Conservation (phyloP, 495 filamentous ascomycete species). For the Trypethelium eluteriae region DNA sequence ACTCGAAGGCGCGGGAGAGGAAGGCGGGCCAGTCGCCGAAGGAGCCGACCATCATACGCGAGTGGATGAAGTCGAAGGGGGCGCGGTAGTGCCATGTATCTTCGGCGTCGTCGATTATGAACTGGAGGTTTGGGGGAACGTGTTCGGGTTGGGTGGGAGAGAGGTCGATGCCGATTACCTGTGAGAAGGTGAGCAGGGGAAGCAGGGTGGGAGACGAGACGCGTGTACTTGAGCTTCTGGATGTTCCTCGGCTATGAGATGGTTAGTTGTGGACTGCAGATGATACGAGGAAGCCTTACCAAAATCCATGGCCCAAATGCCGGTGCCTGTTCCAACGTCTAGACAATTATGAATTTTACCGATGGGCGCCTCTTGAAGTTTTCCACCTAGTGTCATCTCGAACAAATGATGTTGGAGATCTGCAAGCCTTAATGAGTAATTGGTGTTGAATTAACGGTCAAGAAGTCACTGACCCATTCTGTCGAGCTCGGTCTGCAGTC, state of each 20-base stretch:
- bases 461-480: constrained; percentile 20
- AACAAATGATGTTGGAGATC: constrained; percentile 61
- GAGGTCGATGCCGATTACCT: constrained; percentile 44
- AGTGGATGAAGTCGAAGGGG: constrained; percentile 50
- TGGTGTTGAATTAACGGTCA: neutral
- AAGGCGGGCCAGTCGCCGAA: constrained; percentile 45
- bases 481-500: constrained; percentile 32
- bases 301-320: constrained; percentile 37
- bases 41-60: constrained; percentile 43
- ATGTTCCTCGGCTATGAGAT: constrained; percentile 11
- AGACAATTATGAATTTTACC: constrained; percentile 30
- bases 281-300: constrained; percentile 13
- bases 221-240: constrained; percentile 9
- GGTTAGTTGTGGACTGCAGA: neutral
- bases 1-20: constrained; percentile 38
- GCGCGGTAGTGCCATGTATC: constrained; percentile 45
- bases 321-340: constrained; percentile 36
- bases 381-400: constrained; percentile 43
- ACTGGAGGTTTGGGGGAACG: constrained; percentile 47
- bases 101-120: constrained; percentile 50
- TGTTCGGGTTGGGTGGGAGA: constrained; percentile 46
- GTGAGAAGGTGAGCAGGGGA: constrained; percentile 24
- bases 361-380: constrained; percentile 47
- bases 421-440: constrained; percentile 25
- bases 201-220: constrained; percentile 2